Base-by-base conservation (phyloP, 176 grass and related monocot genomes). In the Elaeis guineensis region DNA sequence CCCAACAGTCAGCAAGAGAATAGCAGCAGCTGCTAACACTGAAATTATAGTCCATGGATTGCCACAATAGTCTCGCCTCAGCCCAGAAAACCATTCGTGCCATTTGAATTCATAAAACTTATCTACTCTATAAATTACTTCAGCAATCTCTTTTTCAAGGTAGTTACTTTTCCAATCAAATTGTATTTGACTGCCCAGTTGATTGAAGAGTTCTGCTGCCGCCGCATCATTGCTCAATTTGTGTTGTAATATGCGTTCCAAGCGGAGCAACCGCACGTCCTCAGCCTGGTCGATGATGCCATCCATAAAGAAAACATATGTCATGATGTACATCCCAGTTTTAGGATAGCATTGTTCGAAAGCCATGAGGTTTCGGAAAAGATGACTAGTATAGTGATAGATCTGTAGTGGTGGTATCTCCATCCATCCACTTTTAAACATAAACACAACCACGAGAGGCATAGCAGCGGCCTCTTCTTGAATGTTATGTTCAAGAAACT, bases 1-100 rank as follows among this genome's bases (percentile, higher is more conserved):
- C 62, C 77, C 1, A 6, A 59, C 0, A 12, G 76, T 39, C 8
- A 89, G 17, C 57, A 5, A 0, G 17, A 89, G 29, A 24, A 89
- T 1, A 17, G 83, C 0, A 0, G 66, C 0, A 0, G 49, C 80
- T 0, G 76, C 76, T 5, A 70, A 7, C 7, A 89, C 50, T 0
- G 85, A 89, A 0, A 69, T 73, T 3, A 6, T 16, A 21, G 63
- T 56, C 85, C 85, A 89, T 0, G 73, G 85, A 44, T 68, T 89
- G 64, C 50, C 59, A 15, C 80, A 84, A 59, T 89, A 78, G 70
- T 69, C 51, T 50, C 61, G 76, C 53, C 18, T 72, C 0, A 89
- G 52, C 0, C 25, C 69, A 0, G 66, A 50, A 0, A 64, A 55
- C 58, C 82, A 82, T 21, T 14, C 28, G 1, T 54, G 75, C 44